Conservation (phyloP, 2,329 filamentous ascomycete genomes). For the Cordyceps militaris region DNA sequence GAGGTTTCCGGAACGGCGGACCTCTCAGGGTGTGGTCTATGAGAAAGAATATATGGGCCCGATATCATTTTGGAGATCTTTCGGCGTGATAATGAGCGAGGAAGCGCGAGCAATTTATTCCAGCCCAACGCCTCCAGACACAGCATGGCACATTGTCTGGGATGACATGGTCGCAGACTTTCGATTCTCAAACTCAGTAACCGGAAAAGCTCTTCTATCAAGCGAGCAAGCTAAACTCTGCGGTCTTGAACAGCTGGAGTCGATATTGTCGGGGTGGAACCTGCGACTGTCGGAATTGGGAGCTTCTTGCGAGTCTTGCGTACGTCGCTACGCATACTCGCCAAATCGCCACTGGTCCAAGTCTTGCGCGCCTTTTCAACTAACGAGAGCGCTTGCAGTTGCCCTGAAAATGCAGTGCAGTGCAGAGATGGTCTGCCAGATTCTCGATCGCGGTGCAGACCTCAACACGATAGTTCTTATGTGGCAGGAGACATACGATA, state of each 20-base stretch:
- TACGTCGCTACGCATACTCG: background rate
- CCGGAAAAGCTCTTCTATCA: background rate
- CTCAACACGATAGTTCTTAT: background rate
- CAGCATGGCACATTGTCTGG: background rate
- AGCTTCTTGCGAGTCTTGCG: background rate
- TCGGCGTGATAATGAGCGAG: background rate
- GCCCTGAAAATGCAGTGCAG: conserved; percentile 1
- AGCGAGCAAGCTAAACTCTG: background rate
- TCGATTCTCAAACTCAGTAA: background rate
- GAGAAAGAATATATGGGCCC: background rate
- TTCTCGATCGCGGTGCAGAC: conserved; percentile 1
- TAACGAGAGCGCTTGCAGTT: background rate
- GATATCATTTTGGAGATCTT: background rate
- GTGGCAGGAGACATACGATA: background rate
- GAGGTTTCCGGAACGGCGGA: background rate
- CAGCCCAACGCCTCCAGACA: background rate
- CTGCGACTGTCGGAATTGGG: background rate
- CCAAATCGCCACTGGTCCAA: background rate
- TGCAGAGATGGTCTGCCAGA: background rate
- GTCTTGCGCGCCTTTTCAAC: background rate
- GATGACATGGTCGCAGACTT: background rate
- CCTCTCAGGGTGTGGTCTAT: background rate
- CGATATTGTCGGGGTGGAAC: background rate
- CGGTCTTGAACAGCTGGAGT: background rate
- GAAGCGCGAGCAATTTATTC: background rate